Evolutionary conservation across 176 grass and related monocot species (phyloP).

Genomic region (Avena sativa): DNA sequence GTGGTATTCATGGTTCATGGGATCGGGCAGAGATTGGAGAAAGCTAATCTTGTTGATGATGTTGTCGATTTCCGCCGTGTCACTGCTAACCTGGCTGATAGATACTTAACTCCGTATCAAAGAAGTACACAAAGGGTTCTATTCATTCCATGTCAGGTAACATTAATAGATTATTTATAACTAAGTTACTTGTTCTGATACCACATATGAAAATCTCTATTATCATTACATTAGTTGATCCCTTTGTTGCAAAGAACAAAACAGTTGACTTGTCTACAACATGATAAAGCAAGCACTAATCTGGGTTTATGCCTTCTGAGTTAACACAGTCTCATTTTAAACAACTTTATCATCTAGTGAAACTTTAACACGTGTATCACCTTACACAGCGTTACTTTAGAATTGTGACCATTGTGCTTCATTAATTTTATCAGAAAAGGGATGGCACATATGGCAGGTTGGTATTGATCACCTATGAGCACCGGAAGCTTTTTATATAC

Average conservation of each 20-base stretch:
- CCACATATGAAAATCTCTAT: background rate
- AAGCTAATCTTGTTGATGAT: slow-evolving; percentile 99
- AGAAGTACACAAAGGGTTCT: slow-evolving; percentile 95
- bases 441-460: slow-evolving; percentile 4
- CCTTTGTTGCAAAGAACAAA: slow-evolving; percentile 3
- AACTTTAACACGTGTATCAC: background rate
- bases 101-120: slow-evolving; percentile 92
- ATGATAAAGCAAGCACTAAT: slow-evolving; percentile 30
- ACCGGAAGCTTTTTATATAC: background rate
- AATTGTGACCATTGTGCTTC: background rate
- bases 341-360: slow-evolving; percentile 15
- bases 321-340: slow-evolving; percentile 24
- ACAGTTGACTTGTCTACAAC: slow-evolving; percentile 20
- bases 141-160: slow-evolving; percentile 98
- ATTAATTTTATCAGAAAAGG: slow-evolving; percentile 20
- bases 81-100: slow-evolving; percentile 83
- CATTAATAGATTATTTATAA: background rate
- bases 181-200: background rate
- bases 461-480: slow-evolving; percentile 9
- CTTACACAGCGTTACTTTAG: background rate
- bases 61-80: slow-evolving; percentile 91
- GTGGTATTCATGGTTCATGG: slow-evolving; percentile 99
- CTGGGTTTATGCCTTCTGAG: background rate
- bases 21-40: slow-evolving; percentile 95
- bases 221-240: slow-evolving; percentile 13